Evolutionary conservation across 2,329 filamentous ascomycete species (phyloP).

Genomic region (Alternaria novae-zelandiae): DNA sequence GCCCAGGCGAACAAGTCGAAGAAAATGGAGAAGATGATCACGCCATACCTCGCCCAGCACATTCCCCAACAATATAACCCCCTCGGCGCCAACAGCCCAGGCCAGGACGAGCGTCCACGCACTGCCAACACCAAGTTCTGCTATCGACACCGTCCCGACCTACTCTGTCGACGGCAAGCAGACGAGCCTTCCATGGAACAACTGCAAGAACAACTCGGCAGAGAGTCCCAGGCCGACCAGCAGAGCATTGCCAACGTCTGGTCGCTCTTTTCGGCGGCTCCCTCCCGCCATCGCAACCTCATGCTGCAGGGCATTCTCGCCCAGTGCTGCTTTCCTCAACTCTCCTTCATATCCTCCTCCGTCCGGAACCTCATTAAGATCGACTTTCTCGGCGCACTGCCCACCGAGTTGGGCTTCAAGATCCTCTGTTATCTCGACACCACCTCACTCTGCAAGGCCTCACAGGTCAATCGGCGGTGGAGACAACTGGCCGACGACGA

Average conservation of each 20-base stretch:
- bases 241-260: slow-evolving; percentile 97
- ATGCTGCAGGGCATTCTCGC: slow-evolving; percentile 97
- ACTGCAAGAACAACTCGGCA: slow-evolving; percentile 87
- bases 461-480: slow-evolving; percentile 91
- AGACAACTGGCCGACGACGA: slow-evolving; percentile 92
- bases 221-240: slow-evolving; percentile 82
- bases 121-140: slow-evolving; percentile 87
- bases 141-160: slow-evolving; percentile 91
- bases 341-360: slow-evolving; percentile 88
- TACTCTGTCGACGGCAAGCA: slow-evolving; percentile 89
- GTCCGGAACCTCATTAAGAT: slow-evolving; percentile 96
- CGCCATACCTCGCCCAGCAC: slow-evolving; percentile 87
- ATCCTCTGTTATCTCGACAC: slow-evolving; percentile 94
- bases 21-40: slow-evolving; percentile 77
- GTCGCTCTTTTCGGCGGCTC: slow-evolving; percentile 96
- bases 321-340: slow-evolving; percentile 96
- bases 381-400: slow-evolving; percentile 89
- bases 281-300: slow-evolving; percentile 88
- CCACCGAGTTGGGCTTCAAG: slow-evolving; percentile 89
- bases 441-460: slow-evolving; percentile 91
- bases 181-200: slow-evolving; percentile 97
- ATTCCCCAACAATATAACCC: slow-evolving; percentile 90
- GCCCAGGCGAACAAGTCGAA: slow-evolving; percentile 53
- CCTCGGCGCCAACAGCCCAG: slow-evolving; percentile 62
- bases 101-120: slow-evolving; percentile 26